Base-by-base conservation (phyloP, 805 yeast genomes). In the Metschnikowia bowlesiae region DNA sequence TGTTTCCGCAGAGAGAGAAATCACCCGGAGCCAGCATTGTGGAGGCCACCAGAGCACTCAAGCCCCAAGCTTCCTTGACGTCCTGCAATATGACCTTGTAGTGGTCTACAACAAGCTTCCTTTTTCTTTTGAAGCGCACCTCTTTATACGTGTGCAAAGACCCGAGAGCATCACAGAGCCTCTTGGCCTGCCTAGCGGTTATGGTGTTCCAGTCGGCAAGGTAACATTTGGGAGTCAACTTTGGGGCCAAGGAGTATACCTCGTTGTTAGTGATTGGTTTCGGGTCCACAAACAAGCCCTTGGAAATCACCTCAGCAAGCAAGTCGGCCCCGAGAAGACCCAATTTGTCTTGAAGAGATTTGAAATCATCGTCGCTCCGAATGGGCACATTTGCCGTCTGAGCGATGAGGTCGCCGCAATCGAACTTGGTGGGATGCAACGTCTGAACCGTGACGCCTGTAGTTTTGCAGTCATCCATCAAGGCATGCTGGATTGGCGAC, bases 371-470 rank as follows among this genome's bases (percentile, higher is more conserved):
- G 8, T 63, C 55, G 3, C 62, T 62, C 0, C 46, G 48, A 1
- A 88, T 71, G 0, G 62, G 56, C 0, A 81, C 58, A 28, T 72
- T 71, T 2, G 61, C 61, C 1, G 87, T 75, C 54, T 86, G 95
- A 14, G 73, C 65, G 2, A 94, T 63, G 0, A 92, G 78, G 1
- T 75, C 71, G 1, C 99, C 99, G 33, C 71, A 73, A 59, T 94
- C 99, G 61, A 94, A 94, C 62, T 82, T 78, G 0, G 85, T 76
- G 0, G 97, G 97, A 62, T 94, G 96, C 26, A 94, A 67, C 0
- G 96, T 88, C 64, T 94, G 99, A 0, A 94, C 79, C 0, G 97
- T 81, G 14, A 89, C 96, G 0, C 98, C 99, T 0, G 97, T 85
- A 14, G 44, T 51, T 0, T 54, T 34, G 55, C 85, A 90, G 38